Evolutionary conservation across 2,329 filamentous ascomycete genomes (phyloP), one percentile per base, ranked within the genome.

Genomic region (Whalleya microplaca): DNA sequence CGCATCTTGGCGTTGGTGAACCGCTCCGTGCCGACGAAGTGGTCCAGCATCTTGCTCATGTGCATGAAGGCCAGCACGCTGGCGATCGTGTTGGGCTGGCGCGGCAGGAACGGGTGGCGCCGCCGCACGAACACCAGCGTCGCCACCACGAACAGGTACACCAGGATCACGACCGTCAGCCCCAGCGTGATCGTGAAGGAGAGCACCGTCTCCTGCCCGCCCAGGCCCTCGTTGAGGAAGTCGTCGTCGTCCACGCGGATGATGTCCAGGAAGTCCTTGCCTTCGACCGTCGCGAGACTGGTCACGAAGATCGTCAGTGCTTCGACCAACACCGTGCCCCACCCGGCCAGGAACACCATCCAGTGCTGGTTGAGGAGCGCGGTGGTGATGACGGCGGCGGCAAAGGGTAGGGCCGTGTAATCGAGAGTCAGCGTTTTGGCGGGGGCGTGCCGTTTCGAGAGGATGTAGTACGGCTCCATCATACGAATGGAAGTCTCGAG

Each of bases 51-150:
- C 73, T 89, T 90, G 71, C 84, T 88, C 74, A 92, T 89, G 72
- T 93, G 87, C 57, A 93, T 89, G 67, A 89, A 93, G 0, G 88
- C 89, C 51, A 94, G 78, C 51, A 92, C 84, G 43, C 84, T 87
- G 1, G 89, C 86, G 64, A 94, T 92, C 19, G 89, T 92, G 65
- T 87, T 91, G 3, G 90, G 89, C 75, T 92, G 88, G 3, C 90
- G 83, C 1, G 90, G 90, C 53, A 93, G 76, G 71, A 93, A 92
- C 2, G 89, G 84, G 53, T 86, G 84, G 0, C 86, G 80, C 14
- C 90, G 84, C 1, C 83, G 81, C 18, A 78, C 55, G 66, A 89
- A 88, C 18, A 89, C 86, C 1, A 86, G 66, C 1, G 73, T 71
- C 0, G 87, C 83, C 20, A 89, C 82, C 21, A 79, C 64, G 53